Evolutionary conservation across 116 monocot genomes (phyloP).

Genomic region (Iris pallida): DNA sequence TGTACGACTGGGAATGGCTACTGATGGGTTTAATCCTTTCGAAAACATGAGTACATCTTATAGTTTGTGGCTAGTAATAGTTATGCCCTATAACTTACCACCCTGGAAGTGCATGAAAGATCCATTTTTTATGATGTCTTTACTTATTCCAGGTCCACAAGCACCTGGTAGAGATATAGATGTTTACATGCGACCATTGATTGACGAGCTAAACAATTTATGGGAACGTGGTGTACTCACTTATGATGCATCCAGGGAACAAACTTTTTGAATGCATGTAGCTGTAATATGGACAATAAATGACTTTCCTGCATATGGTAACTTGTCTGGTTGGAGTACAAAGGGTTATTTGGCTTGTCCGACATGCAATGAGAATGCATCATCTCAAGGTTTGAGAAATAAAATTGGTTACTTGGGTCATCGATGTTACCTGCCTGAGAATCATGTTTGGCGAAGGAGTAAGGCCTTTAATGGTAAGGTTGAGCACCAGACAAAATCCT

Average conservation of each 20-base stretch:
- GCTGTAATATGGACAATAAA: slow-evolving; percentile 2
- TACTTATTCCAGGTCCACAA: slow-evolving; percentile 12
- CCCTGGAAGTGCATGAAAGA: slow-evolving; percentile 16
- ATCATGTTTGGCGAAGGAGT: neutral
- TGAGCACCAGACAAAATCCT: neutral
- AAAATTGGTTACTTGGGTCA: slow-evolving; percentile 8
- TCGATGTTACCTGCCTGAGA: neutral
- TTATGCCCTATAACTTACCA: slow-evolving; percentile 12
- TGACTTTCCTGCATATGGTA: slow-evolving; percentile 7
- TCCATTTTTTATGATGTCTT: slow-evolving; percentile 5
- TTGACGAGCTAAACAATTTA: slow-evolving; percentile 3
- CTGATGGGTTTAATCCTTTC: slow-evolving; percentile 11
- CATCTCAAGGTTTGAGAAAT: neutral
- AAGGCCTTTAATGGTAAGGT: neutral
- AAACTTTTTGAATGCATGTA: neutral
- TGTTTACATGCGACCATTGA: slow-evolving; percentile 9
- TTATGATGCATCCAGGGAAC: slow-evolving; percentile 4
- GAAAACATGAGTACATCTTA: neutral
- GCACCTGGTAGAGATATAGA: slow-evolving; percentile 13
- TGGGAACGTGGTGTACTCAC: slow-evolving; percentile 2
- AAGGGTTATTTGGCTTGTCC: slow-evolving; percentile 6
- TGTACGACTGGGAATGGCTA: slow-evolving; percentile 3
- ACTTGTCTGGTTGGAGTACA: no score
- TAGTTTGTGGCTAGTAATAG: neutral
- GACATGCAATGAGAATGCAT: neutral